A percentile compares a stretch with the other conserved stretches of the same genome.
phyloP scores from a whole-genome alignment of 805 yeast genomes.

The Kregervanrija fluxuum region DNA sequence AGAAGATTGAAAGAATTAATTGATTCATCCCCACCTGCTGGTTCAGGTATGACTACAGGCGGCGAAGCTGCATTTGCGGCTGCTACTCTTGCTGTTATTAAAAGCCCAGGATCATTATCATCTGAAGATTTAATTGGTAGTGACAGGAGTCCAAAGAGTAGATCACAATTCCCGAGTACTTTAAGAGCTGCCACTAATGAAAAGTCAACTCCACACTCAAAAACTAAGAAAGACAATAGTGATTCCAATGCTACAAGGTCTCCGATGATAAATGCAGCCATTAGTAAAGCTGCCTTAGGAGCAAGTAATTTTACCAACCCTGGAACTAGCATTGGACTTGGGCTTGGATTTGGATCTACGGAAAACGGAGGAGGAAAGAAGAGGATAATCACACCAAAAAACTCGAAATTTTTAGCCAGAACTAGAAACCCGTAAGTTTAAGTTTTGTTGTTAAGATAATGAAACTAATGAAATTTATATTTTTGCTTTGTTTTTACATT shows the following conservation, averaged over 20 bases:
- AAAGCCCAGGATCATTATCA: conserved; percentile 3
- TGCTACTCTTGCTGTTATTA: conserved; percentile 24
- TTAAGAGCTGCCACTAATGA: conserved; percentile 7
- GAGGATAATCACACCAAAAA: conserved; percentile 43
- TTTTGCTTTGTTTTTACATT: no score
- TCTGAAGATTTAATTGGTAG: conserved; percentile 8
- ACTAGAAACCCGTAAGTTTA: conserved; percentile 35
- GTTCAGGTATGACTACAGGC: conserved; percentile 25
- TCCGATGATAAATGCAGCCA: conserved; percentile 30
- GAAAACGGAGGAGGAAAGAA: background rate
- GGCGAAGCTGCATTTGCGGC: conserved; percentile 33
- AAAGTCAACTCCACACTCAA: background rate
- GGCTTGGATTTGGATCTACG: background rate
- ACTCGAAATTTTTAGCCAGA: conserved; percentile 55
- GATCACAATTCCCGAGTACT: conserved; percentile 8
- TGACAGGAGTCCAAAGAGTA: conserved; percentile 2
- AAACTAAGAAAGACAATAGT: background rate
- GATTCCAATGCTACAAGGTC: conserved; percentile 8
- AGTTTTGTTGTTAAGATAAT: no score
- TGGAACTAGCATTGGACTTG: background rate
- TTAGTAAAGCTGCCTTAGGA: conserved; percentile 24
- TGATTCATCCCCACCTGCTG: conserved; percentile 24
- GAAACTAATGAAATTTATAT: no score
- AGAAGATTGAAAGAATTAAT: conserved; percentile 24
- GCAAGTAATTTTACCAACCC: conserved; percentile 10